These are phyloP conservation scores for Starmerella vitae DNA, from an alignment of 805 yeast species.

Conservation along the genomic window DNA sequence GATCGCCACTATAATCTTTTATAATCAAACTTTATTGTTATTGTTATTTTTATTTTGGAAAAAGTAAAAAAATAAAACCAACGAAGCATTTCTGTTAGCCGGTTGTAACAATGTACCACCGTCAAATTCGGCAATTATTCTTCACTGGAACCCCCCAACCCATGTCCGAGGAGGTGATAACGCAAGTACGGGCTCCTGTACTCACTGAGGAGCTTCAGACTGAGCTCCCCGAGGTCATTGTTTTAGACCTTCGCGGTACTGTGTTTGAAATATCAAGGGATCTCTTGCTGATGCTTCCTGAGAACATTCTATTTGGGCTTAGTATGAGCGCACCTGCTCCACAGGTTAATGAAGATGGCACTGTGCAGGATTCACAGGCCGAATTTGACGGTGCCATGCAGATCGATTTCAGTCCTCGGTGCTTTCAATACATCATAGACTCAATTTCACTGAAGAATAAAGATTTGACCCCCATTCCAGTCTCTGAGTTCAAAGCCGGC, in stretches of 20 bases:
- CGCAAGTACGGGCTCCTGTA: constrained; percentile 16
- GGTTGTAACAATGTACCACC: too few relatives aligned
- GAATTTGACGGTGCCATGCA: constrained; percentile 18
- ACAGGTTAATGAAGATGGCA: constrained; percentile 8
- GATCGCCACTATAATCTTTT: too few relatives aligned
- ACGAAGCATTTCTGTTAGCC: too few relatives aligned
- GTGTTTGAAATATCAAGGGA: constrained; percentile 69
- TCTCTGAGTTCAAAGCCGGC: constrained; percentile 13
- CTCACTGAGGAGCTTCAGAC: constrained; percentile 6
- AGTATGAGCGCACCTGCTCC: constrained; percentile 22
- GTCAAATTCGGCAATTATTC: too few relatives aligned
- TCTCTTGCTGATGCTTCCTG: constrained; percentile 84
- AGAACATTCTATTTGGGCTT: constrained; percentile 68
- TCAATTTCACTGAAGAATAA: constrained; percentile 50
- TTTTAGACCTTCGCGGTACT: constrained; percentile 62
- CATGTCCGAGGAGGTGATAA: constrained; percentile 16
- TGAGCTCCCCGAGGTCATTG: constrained; percentile 29
- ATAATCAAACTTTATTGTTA: too few relatives aligned
- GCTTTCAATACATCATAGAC: constrained; percentile 71
- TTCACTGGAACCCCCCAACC: too few relatives aligned
- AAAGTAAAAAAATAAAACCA: too few relatives aligned
- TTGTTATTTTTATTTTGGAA: too few relatives aligned
- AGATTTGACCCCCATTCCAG: constrained; percentile 17
- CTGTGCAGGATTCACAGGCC: constrained; percentile 3
- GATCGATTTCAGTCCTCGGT: constrained; percentile 75